Conservation (phyloP, 2,329 filamentous ascomycete genomes). For the Aureobasidium melanogenum region DNA sequence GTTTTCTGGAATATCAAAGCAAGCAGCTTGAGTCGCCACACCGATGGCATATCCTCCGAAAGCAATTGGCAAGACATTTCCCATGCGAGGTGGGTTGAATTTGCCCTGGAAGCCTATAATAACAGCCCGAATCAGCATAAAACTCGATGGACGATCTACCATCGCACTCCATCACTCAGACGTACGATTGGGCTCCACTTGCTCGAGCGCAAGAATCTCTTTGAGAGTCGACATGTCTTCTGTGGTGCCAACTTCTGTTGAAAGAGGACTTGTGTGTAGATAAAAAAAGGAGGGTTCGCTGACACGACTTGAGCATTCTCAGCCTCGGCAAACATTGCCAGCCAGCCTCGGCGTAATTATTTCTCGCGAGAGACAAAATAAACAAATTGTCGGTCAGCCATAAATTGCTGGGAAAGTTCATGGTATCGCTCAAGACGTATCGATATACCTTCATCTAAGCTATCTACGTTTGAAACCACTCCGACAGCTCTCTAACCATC, state of each 20-base stretch:
- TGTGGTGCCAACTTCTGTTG: neutral
- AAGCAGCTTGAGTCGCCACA: conserved; percentile 35
- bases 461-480: no score
- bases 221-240: neutral
- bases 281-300: neutral
- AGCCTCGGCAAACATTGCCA: neutral
- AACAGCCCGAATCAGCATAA: neutral
- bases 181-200: neutral
- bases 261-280: neutral
- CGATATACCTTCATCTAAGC: no score
- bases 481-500: no score
- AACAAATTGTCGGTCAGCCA: neutral
- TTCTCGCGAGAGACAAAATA: neutral
- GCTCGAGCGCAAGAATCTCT: neutral
- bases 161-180: neutral
- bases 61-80: conserved; percentile 30
- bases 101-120: neutral
- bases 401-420: no score
- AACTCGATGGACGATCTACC: neutral
- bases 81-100: conserved; percentile 29
- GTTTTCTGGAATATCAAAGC: conserved; percentile 26
- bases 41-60: conserved; percentile 39
- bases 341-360: neutral
- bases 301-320: neutral
- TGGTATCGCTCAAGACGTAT: no score